Conservation (phyloP, 345 rosid species). For the Combretum micranthum region DNA sequence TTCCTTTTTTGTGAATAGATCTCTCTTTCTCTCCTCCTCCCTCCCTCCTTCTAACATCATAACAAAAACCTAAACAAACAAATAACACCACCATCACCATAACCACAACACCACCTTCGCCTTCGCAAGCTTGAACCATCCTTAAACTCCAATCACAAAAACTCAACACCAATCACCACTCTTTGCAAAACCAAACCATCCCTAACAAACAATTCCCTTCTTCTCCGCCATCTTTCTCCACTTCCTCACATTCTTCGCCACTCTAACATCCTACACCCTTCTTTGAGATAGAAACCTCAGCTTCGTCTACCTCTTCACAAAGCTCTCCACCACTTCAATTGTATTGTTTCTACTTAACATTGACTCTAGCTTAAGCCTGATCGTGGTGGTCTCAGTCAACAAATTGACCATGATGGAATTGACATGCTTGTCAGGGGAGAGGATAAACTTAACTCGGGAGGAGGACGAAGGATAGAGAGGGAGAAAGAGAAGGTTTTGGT, state of each 20-base stretch:
- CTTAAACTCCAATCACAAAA: too few relatives aligned
- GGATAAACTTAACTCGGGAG: slow-evolving; percentile 75
- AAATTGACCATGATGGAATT: slow-evolving; percentile 82
- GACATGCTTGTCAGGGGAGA: slow-evolving; percentile 69
- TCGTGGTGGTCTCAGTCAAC: slow-evolving; percentile 84
- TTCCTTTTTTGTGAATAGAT: too few relatives aligned
- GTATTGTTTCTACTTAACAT: slow-evolving; percentile 16
- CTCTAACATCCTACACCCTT: slow-evolving; percentile 66
- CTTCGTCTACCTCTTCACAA: slow-evolving; percentile 66
- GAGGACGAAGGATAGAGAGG: slow-evolving; percentile 43
- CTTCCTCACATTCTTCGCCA: slow-evolving; percentile 66
- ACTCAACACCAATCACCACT: too few relatives aligned
- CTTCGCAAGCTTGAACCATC: too few relatives aligned
- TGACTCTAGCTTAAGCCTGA: slow-evolving; percentile 41
- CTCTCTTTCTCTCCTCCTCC: too few relatives aligned
- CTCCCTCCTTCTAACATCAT: too few relatives aligned
- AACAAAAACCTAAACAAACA: too few relatives aligned
- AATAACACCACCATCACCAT: too few relatives aligned
- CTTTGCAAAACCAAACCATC: too few relatives aligned
- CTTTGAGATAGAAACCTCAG: slow-evolving; percentile 74
- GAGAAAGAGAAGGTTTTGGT: slow-evolving; percentile 13
- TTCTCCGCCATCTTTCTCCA: slow-evolving; percentile 72
- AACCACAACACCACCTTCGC: too few relatives aligned
- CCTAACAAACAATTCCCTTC: slow-evolving; percentile 66
- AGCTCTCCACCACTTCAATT: slow-evolving; percentile 42